phyloP scores from a whole-genome alignment of 768 basidiomycete genomes.

The Fomitopsis serialis region DNA sequence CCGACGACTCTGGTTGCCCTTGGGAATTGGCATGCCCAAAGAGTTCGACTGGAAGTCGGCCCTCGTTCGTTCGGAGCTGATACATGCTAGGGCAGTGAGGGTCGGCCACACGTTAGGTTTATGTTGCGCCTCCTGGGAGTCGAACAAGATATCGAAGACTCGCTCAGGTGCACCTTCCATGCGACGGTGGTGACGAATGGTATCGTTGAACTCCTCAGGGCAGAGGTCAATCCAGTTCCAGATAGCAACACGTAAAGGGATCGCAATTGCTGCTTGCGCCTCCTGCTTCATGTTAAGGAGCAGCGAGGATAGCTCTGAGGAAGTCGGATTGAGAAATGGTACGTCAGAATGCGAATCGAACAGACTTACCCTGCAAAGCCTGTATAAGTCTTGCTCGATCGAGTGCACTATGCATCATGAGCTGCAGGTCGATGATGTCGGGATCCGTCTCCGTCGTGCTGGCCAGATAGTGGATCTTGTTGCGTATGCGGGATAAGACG shows the following conservation, averaged over 20 bases:
- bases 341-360: not conserved
- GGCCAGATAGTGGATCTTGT: slow-evolving; percentile 65
- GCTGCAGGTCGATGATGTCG: slow-evolving; percentile 69
- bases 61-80: slow-evolving; percentile 69
- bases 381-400: slow-evolving; percentile 64
- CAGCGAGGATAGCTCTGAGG: slow-evolving; percentile 69
- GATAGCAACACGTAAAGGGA: slow-evolving; percentile 68
- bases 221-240: slow-evolving; percentile 90
- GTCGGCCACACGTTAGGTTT: slow-evolving; percentile 65
- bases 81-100: slow-evolving; percentile 65
- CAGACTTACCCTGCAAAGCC: slow-evolving; percentile 54
- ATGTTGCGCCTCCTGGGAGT: slow-evolving; percentile 24
- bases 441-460: slow-evolving; percentile 44
- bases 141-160: slow-evolving; percentile 76
- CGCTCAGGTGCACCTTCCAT: slow-evolving; percentile 83
- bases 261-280: slow-evolving; percentile 65
- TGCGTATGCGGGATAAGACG: slow-evolving; percentile 64
- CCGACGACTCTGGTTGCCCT: slow-evolving; percentile 19
- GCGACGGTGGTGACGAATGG: slow-evolving; percentile 51
- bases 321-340: not conserved
- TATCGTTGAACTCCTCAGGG: slow-evolving; percentile 73
- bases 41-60: slow-evolving; percentile 44
- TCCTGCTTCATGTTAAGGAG: slow-evolving; percentile 79
- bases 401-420: slow-evolving; percentile 75
- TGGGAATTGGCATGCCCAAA: slow-evolving; percentile 18